A percentile compares a stretch with the other conserved stretches of the same genome.
phyloP scores from a whole-genome alignment of 2,329 filamentous ascomycete genomes.

The Neospermospora avenae region DNA sequence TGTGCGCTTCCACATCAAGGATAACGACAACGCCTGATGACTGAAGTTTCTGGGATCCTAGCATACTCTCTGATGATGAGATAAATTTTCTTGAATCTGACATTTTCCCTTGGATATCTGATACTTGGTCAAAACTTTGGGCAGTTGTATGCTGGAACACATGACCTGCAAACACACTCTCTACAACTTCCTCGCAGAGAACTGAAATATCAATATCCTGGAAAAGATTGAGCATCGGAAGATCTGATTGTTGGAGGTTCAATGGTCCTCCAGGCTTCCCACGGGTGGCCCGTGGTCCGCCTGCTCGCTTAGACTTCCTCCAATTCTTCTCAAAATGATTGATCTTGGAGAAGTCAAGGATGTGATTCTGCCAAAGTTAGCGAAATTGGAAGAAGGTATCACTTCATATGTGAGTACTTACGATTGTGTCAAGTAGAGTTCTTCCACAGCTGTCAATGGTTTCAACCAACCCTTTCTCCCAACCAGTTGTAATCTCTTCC shows the following conservation, averaged over 20 bases:
- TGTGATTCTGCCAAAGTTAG: slow-evolving; percentile 35
- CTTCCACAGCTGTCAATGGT: slow-evolving; percentile 39
- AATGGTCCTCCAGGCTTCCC: slow-evolving; percentile 10
- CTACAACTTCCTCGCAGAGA: slow-evolving; percentile 36
- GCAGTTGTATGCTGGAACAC: slow-evolving; percentile 34
- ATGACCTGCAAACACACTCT: slow-evolving; percentile 36
- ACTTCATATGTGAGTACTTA: slow-evolving; percentile 20
- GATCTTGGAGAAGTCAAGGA: slow-evolving; percentile 42
- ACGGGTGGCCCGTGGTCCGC: slow-evolving; percentile 4
- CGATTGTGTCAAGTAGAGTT: slow-evolving; percentile 40
- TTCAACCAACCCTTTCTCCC: slow-evolving; percentile 34
- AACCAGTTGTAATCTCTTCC: slow-evolving; percentile 37
- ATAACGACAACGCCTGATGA: slow-evolving; percentile 31
- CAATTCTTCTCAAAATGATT: slow-evolving; percentile 36
- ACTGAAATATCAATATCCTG: slow-evolving; percentile 34
- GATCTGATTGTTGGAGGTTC: slow-evolving; percentile 28
- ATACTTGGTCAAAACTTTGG: slow-evolving; percentile 33
- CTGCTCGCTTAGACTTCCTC: slow-evolving; percentile 26
- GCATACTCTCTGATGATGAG: slow-evolving; percentile 10
- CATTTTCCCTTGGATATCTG: slow-evolving; percentile 28
- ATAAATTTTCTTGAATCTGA: slow-evolving; percentile 18
- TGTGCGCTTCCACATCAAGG: slow-evolving; percentile 30
- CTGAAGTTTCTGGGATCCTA: slow-evolving; percentile 5
- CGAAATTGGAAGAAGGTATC: too few relatives aligned
- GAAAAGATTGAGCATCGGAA: slow-evolving; percentile 36